Percentiles rank a stretch among this genome's conserved stretches.
Evolutionary conservation across 139 green algal genomes (phyloP).

Genomic region (Tetraselmis chui): DNA sequence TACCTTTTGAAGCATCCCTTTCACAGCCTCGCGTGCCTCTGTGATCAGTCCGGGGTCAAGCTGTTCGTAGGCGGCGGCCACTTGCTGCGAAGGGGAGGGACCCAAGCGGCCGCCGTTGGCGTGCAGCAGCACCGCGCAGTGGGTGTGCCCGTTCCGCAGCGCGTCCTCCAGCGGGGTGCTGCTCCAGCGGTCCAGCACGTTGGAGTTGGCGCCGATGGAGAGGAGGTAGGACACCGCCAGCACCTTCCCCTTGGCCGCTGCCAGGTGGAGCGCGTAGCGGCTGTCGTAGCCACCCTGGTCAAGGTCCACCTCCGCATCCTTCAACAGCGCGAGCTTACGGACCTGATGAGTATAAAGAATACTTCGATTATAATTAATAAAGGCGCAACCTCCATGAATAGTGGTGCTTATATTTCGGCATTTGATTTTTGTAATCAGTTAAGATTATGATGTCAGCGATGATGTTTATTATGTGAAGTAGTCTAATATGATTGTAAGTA

Average conservation of each 20-base stretch:
- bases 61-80: not conserved
- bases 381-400: no score
- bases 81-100: not conserved
- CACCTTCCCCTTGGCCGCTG: constrained; percentile 22
- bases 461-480: no score
- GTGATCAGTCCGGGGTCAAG: not conserved
- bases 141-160: constrained; percentile 16
- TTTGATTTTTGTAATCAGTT: no score
- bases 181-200: constrained; percentile 23
- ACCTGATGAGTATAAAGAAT: no score
- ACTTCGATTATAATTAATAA: no score
- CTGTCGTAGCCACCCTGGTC: constrained; percentile 37
- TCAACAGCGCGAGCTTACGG: not conserved
- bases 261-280: constrained; percentile 39
- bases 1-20: not conserved
- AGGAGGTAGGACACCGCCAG: not conserved
- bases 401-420: no score
- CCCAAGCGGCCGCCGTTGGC: no score
- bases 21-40: not conserved
- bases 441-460: no score
- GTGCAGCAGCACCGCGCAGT: constrained; percentile 13
- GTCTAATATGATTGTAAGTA: no score
- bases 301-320: constrained; percentile 19
- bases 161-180: constrained; percentile 26
- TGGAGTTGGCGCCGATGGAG: not conserved